Conservation (phyloP, 116 monocot species). For the Papilionanthe hybrid region DNA sequence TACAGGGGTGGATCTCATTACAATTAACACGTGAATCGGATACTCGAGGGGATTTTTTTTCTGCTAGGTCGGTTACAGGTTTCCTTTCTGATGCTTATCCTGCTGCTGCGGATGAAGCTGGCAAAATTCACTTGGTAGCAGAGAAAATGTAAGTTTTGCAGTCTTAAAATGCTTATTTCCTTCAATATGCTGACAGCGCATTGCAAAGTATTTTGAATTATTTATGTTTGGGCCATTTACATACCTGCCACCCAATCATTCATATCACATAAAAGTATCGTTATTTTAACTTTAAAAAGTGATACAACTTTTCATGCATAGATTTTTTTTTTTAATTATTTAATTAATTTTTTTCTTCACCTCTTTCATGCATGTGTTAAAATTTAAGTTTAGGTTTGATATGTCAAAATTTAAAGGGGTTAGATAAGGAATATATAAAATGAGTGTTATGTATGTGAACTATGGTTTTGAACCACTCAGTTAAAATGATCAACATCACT, state of each 20-base stretch:
- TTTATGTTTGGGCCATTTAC: too few relatives aligned
- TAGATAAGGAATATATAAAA: too few relatives aligned
- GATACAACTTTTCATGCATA: too few relatives aligned
- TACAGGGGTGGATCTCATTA: constrained; percentile 89
- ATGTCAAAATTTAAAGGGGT: too few relatives aligned
- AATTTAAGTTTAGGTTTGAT: too few relatives aligned
- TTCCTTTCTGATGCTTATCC: constrained; percentile 88
- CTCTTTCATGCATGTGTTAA: too few relatives aligned
- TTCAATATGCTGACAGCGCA: not conserved
- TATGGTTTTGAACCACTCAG: not conserved
- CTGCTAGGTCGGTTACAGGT: constrained; percentile 84
- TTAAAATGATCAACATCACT: not conserved
- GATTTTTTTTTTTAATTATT: too few relatives aligned
- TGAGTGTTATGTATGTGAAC: too few relatives aligned
- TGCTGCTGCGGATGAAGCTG: constrained; percentile 91
- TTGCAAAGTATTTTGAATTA: not conserved
- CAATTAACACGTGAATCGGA: constrained; percentile 73
- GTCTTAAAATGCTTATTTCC: not conserved
- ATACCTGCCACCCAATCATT: too few relatives aligned
- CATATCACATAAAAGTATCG: too few relatives aligned
- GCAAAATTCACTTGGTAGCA: constrained; percentile 80
- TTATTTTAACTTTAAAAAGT: too few relatives aligned
- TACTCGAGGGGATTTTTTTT: constrained; percentile 79
- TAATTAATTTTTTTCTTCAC: too few relatives aligned
- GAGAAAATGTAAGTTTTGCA: constrained; percentile 55